phyloP scores from a whole-genome alignment of 768 basidiomycete genomes.

The Lepiota venenata region DNA sequence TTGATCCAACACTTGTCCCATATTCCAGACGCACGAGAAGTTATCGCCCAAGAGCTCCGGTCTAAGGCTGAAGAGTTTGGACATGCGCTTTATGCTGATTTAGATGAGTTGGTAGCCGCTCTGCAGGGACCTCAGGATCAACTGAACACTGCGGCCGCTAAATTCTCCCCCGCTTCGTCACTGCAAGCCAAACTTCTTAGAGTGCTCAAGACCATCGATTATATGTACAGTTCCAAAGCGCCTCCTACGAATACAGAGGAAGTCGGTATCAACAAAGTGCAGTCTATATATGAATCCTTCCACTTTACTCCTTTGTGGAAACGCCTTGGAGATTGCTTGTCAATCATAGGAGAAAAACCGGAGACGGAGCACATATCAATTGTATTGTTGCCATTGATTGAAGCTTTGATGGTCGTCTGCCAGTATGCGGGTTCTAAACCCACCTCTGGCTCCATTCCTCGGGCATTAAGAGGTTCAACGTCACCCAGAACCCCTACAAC shows the following conservation, averaged over 20 bases:
- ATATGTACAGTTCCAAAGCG: constrained; percentile 77
- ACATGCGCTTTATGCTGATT: constrained; percentile 64
- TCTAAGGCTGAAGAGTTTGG: constrained; percentile 88
- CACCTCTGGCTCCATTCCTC: constrained; percentile 37
- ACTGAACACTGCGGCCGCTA: constrained; percentile 71
- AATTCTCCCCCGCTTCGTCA: constrained; percentile 92
- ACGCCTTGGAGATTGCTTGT: constrained; percentile 85
- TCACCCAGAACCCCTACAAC: constrained; percentile 70
- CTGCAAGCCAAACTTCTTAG: constrained; percentile 95
- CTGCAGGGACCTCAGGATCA: constrained; percentile 56
- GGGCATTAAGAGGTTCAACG: constrained; percentile 57
- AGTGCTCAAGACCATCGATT: constrained; percentile 96
- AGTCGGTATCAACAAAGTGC: constrained; percentile 77
- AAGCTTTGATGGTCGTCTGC: constrained; percentile 97
- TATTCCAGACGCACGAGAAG: constrained; percentile 84
- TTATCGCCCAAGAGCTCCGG: constrained; percentile 86
- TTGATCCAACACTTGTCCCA: constrained; percentile 91
- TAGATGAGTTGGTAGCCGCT: constrained; percentile 70
- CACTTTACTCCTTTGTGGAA: constrained; percentile 87
- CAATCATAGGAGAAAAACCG: constrained; percentile 73
- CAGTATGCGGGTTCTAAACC: constrained; percentile 83
- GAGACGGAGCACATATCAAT: constrained; percentile 88
- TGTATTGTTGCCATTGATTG: constrained; percentile 90
- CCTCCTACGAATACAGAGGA: constrained; percentile 24
- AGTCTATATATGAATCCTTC: constrained; percentile 89